Evolutionary conservation across 805 yeast species (phyloP).

Genomic region (Komagataella mondaviorum): DNA sequence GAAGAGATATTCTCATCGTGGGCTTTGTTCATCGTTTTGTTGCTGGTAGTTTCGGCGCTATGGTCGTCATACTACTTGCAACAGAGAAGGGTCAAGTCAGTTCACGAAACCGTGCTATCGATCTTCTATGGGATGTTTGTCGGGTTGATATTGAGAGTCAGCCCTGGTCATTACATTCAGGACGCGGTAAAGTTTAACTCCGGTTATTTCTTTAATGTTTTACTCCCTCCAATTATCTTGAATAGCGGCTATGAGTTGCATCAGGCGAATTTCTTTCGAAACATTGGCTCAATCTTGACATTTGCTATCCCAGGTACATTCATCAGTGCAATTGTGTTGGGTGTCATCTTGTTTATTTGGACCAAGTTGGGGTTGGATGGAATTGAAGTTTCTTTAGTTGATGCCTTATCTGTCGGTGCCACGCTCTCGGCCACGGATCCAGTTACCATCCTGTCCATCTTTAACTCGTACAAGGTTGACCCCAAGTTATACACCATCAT

Average conservation of each 20-base stretch:
- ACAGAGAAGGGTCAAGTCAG: slow-evolving; percentile 80
- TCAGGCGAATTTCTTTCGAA: slow-evolving; percentile 88
- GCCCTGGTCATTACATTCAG: slow-evolving; percentile 96
- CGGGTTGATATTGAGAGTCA: slow-evolving; percentile 77
- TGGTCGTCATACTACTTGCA: slow-evolving; percentile 94
- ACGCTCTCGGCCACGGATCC: slow-evolving; percentile 98
- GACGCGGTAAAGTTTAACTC: slow-evolving; percentile 94
- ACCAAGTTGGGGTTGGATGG: slow-evolving; percentile 87
- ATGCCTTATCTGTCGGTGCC: slow-evolving; percentile 95
- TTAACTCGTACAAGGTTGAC: slow-evolving; percentile 95
- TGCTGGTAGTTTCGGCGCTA: slow-evolving; percentile 71
- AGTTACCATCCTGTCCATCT: slow-evolving; percentile 88
- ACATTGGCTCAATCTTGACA: slow-evolving; percentile 78
- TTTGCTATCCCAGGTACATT: slow-evolving; percentile 98
- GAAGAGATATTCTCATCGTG: slow-evolving; percentile 95
- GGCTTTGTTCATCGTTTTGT: slow-evolving; percentile 84
- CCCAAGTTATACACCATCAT: slow-evolving; percentile 95
- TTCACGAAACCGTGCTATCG: slow-evolving; percentile 95
- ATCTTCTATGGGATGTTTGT: slow-evolving; percentile 96
- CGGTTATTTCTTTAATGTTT: slow-evolving; percentile 83
- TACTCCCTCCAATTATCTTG: slow-evolving; percentile 90
- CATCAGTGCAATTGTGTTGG: slow-evolving; percentile 80
- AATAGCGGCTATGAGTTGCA: slow-evolving; percentile 95
- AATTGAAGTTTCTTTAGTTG: slow-evolving; percentile 83
- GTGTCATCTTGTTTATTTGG: slow-evolving; percentile 81